phyloP scores from a whole-genome alignment of 2,329 filamentous ascomycete genomes.

The Fusarium sp. region DNA sequence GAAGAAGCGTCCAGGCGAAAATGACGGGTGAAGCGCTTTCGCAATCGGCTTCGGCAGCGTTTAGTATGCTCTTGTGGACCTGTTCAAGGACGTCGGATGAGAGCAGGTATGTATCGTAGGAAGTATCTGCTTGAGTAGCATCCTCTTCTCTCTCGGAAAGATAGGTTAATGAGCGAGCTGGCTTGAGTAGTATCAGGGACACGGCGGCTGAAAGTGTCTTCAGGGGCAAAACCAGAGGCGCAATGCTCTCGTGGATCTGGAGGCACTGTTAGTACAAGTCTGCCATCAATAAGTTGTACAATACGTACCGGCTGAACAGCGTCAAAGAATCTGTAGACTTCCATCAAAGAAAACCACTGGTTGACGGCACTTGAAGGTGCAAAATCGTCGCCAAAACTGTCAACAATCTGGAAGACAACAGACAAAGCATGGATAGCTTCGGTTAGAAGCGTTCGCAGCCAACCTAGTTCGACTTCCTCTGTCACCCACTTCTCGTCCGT shows the following conservation, averaged over 20 bases:
- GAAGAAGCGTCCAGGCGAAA: slow-evolving; percentile 83
- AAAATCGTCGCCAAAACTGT: slow-evolving; percentile 64
- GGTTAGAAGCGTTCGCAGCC: slow-evolving; percentile 70
- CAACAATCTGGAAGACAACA: slow-evolving; percentile 77
- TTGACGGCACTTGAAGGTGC: slow-evolving; percentile 67
- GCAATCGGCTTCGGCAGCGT: slow-evolving; percentile 65
- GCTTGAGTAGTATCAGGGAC: slow-evolving; percentile 77
- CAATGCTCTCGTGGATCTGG: slow-evolving; percentile 53
- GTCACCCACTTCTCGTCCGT: slow-evolving; percentile 61
- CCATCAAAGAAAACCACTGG: slow-evolving; percentile 80
- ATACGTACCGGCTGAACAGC: slow-evolving; percentile 57
- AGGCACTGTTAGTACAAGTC: slow-evolving; percentile 26
- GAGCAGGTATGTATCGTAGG: slow-evolving; percentile 70
- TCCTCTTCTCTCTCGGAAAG: slow-evolving; percentile 53
- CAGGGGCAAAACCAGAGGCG: slow-evolving; percentile 68
- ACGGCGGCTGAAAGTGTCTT: slow-evolving; percentile 76
- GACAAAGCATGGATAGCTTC: slow-evolving; percentile 81
- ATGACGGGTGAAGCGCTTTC: slow-evolving; percentile 76
- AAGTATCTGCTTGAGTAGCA: slow-evolving; percentile 47
- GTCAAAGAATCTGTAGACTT: slow-evolving; percentile 75
- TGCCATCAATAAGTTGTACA: slow-evolving; percentile 6
- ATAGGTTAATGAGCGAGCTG: slow-evolving; percentile 63
- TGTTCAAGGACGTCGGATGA: slow-evolving; percentile 75
- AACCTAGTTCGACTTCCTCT: slow-evolving; percentile 66
- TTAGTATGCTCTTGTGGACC: slow-evolving; percentile 76